These are phyloP conservation scores for Aspergillus vadensis DNA, from an alignment of 2,329 filamentous ascomycete genomes.

Conservation along the genomic window DNA sequence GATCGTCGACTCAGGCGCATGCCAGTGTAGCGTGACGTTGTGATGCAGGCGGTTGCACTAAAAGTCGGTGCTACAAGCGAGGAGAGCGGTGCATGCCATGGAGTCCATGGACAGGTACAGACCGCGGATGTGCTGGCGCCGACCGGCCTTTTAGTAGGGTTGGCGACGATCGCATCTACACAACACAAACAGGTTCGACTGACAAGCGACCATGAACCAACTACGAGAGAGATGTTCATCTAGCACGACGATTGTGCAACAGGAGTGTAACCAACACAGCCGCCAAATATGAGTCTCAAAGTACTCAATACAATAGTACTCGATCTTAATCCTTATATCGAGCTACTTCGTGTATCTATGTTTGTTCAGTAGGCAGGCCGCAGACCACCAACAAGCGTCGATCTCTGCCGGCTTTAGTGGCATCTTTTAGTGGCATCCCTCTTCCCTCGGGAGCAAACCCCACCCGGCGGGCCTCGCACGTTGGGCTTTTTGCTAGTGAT, in stretches of 20 bases:
- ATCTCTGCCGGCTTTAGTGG: slow-evolving; percentile 10
- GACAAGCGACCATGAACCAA: not conserved
- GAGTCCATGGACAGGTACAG: not conserved
- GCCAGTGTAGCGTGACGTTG: slow-evolving; percentile 7
- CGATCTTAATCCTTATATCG: no score
- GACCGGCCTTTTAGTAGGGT: not conserved
- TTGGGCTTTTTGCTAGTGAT: slow-evolving; percentile 8
- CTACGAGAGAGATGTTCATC: not conserved
- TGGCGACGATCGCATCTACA: not conserved
- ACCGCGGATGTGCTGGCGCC: slow-evolving; percentile 5
- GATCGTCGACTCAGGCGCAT: slow-evolving; percentile 5
- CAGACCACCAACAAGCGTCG: slow-evolving; percentile 11
- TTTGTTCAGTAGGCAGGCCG: not conserved
- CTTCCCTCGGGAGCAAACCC: slow-evolving; percentile 13
- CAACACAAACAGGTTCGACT: not conserved
- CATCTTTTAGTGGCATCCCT: slow-evolving; percentile 7
- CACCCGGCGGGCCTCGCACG: slow-evolving; percentile 15
- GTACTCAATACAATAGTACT: no score
- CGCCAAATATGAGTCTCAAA: not conserved
- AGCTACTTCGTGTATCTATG: not conserved
- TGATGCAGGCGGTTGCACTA: slow-evolving; percentile 7
- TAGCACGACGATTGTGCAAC: not conserved
- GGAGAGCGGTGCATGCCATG: slow-evolving; percentile 1
- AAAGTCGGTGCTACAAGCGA: not conserved
- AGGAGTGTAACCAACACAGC: not conserved